These are phyloP conservation scores for Osmozyma mogii DNA, from an alignment of 805 yeast species.

Conservation along the genomic window DNA sequence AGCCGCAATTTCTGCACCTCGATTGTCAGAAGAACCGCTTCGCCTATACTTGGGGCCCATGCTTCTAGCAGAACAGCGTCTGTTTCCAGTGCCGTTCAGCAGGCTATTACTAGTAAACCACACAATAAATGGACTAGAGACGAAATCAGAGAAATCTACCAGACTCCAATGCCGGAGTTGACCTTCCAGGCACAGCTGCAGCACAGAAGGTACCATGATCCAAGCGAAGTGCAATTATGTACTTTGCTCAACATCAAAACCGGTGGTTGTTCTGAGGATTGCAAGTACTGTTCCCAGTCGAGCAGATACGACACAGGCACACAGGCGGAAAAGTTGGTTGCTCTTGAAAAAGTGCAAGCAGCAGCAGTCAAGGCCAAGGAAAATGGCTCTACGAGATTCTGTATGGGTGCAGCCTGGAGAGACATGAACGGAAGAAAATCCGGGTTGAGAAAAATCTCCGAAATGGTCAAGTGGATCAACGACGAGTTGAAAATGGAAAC, in stretches of 20 bases:
- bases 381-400: conserved; percentile 71
- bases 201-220: conserved; percentile 62
- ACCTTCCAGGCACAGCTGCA: conserved; percentile 53
- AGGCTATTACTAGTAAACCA: conserved; percentile 11
- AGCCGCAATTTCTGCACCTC: too few species aligned
- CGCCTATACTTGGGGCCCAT: too few species aligned
- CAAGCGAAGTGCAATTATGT: conserved; percentile 65
- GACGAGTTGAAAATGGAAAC: conserved; percentile 60
- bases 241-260: conserved; percentile 67
- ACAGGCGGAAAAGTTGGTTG: conserved; percentile 58
- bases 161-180: conserved; percentile 59
- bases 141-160: conserved; percentile 52
- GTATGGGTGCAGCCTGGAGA: conserved; percentile 87
- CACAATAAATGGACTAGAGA: conserved; percentile 48
- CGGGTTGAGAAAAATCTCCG: conserved; percentile 51
- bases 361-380: conserved; percentile 59
- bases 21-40: too few species aligned
- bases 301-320: conserved; percentile 61
- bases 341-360: conserved; percentile 52
- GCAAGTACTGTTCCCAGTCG: conserved; percentile 76
- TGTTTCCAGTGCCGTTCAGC: too few species aligned
- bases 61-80: too few species aligned
- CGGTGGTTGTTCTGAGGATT: conserved; percentile 79
- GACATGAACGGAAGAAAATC: conserved; percentile 74
- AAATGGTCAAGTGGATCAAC: conserved; percentile 59